Base-by-base conservation (phyloP, 805 yeast genomes). In the Pichia phayaonensis region DNA sequence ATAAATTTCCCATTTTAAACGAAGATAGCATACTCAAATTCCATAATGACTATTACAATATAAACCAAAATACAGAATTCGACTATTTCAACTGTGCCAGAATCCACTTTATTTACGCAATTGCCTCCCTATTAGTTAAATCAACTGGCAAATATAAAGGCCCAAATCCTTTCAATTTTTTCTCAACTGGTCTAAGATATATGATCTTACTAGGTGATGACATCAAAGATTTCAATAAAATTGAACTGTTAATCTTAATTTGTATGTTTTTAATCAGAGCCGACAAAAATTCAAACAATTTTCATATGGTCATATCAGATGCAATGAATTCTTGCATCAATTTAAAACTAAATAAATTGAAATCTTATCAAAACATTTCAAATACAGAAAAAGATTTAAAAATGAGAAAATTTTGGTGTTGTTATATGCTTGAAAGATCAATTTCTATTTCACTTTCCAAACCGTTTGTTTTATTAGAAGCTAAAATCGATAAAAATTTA, bases 401-500 rank as follows among this genome's bases (percentile, higher is more conserved):
- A 58, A 62, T 79, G 64, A 70, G 86, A 54, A 65, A 79, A 18
- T 82, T 83, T 67, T 82, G 86, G 86, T 77, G 83, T 60, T 75
- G 76, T 8, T 82, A 81, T 60, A 59, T 79, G n/a, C 59, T 80
- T 43, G 87, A 82, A 58, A 73, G 84, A 59, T 73, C 81, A 66
- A 77, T 80, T 45, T 75, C 82, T 39, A 75, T 80, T 39, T 79
- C 84, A 10, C 81, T 82, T 13, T 82, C 84, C 5, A 77, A 77
- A 59, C 79, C 79, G 1, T 80, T 77, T 57, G 67, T 75, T 1
- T 60, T 83, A n/a, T 64, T 69, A 22, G 87, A 82, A 61, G 57
- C 70, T 3, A 72, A 73, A 42, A 74, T 80, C 43, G 79, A 74
- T 56, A 45, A 56, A 2, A 71, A 74, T 50, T 54, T 80, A 41